Percentiles rank a stretch among this genome's conserved stretches.
Conservation (phyloP, 768 basidiomycete species). For the Coprinopsis cinerea region DNA sequence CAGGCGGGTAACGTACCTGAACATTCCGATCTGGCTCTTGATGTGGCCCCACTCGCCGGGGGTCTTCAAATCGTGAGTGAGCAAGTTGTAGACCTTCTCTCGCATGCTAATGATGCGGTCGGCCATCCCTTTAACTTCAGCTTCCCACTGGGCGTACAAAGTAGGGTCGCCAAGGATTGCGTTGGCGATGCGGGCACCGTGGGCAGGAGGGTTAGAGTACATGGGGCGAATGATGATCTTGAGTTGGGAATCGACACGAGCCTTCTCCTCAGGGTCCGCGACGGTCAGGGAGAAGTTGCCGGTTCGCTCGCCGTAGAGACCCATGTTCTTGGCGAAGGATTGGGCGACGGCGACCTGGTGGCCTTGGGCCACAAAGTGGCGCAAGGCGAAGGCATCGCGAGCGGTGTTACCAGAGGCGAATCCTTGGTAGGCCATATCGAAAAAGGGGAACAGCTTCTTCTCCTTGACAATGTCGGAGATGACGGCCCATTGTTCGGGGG, state of each 20-base stretch:
- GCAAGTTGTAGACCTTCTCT: conserved; percentile 68
- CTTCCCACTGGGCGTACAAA: conserved; percentile 84
- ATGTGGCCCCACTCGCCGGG: conserved; percentile 96
- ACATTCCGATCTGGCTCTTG: conserved; percentile 96
- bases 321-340: conserved; percentile 99
- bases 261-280: conserved; percentile 65
- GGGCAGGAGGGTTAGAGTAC: conserved; percentile 96
- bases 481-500: conserved; percentile 85
- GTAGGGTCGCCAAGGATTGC: conserved; percentile 71
- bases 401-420: conserved; percentile 92
- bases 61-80: conserved; percentile 77
- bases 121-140: conserved; percentile 94
- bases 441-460: conserved; percentile 93
- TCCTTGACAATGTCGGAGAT: conserved; percentile 85
- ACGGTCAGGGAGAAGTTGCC: conserved; percentile 91
- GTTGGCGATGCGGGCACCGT: conserved; percentile 83
- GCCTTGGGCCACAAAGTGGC: conserved; percentile 86
- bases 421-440: conserved; percentile 99
- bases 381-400: conserved; percentile 90
- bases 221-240: conserved; percentile 94
- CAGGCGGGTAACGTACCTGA: conserved; percentile 56
- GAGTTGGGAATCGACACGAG: conserved; percentile 87
- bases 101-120: conserved; percentile 92
- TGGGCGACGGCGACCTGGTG: conserved; percentile 90
- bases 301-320: conserved; percentile 96